A percentile compares a stretch with the other conserved stretches of the same genome.
Evolutionary conservation across 495 filamentous ascomycete genomes (phyloP).

Genomic region (Penicillium antarcticum): DNA sequence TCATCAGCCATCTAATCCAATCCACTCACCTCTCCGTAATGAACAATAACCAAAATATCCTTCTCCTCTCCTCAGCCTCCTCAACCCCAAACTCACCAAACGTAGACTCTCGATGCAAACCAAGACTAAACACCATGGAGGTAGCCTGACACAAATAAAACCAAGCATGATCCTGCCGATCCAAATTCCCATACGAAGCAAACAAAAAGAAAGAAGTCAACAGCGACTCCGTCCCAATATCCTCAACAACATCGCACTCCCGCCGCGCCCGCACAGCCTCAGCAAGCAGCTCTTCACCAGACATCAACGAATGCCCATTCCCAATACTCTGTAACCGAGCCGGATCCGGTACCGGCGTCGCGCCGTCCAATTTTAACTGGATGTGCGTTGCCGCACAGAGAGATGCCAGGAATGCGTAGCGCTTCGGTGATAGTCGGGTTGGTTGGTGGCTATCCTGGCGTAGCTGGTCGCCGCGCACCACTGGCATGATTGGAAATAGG

Average conservation of each 20-base stretch:
- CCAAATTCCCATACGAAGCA: conserved; percentile 67
- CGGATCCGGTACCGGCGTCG: conserved; percentile 51
- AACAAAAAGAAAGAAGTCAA: conserved; percentile 81
- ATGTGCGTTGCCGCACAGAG: conserved; percentile 84
- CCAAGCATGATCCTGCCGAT: conserved; percentile 53
- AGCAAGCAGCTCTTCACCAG: conserved; percentile 56
- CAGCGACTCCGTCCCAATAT: conserved; percentile 56
- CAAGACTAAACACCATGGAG: conserved; percentile 55
- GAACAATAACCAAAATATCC: conserved; percentile 64
- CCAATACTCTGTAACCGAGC: conserved; percentile 49
- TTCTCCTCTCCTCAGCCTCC: conserved; percentile 50
- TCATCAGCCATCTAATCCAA: not conserved
- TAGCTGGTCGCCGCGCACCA: conserved; percentile 66
- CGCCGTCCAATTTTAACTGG: conserved; percentile 61
- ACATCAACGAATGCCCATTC: conserved; percentile 44
- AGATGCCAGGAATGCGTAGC: conserved; percentile 76
- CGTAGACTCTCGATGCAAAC: conserved; percentile 54
- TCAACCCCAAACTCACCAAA: conserved; percentile 42
- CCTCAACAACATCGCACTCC: conserved; percentile 69
- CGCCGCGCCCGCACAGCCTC: conserved; percentile 74
- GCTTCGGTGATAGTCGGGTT: conserved; percentile 53
- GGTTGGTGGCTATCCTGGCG: conserved; percentile 63
- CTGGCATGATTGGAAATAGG: conserved; percentile 80
- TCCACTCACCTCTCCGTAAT: conserved; percentile 52
- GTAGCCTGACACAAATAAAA: conserved; percentile 62